phyloP scores from a whole-genome alignment of 169 alveolate genomes.

The Eimeria acervulina region DNA sequence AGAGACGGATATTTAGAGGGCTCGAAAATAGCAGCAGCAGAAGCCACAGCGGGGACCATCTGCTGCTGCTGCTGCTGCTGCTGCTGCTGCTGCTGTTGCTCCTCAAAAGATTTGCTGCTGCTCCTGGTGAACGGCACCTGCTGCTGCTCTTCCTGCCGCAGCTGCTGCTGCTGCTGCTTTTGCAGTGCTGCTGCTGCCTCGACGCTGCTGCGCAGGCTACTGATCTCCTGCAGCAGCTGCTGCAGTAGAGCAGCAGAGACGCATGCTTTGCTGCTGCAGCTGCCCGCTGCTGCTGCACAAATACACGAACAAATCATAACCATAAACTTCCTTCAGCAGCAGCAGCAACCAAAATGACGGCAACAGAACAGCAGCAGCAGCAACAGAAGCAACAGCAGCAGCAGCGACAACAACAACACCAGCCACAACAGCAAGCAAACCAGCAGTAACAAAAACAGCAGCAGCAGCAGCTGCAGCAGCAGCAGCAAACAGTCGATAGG shows the following conservation, averaged over 20 bases:
- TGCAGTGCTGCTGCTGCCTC: conserved; percentile 1
- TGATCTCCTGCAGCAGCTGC: conserved; percentile 50
- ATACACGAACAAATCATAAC: neutral
- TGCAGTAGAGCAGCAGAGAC: conserved; percentile 12
- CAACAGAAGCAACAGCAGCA: neutral
- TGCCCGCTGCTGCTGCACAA: neutral
- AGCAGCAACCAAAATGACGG: neutral
- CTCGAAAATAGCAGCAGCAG: neutral
- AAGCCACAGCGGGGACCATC: conserved; percentile 12
- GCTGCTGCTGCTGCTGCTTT: conserved; percentile 31
- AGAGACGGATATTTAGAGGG: neutral
- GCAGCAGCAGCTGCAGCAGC: neutral
- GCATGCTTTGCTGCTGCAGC: conserved; percentile 15
- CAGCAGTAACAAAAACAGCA: neutral
- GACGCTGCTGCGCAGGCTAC: conserved; percentile 14
- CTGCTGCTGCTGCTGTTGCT: conserved; percentile 29
- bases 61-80: conserved; percentile 5
- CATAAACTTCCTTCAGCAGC: neutral
- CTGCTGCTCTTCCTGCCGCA: neutral
- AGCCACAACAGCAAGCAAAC: neutral
- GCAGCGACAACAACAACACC: neutral
- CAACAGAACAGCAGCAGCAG: neutral
- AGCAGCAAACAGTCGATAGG: neutral
- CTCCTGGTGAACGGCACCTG: neutral
- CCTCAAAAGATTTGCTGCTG: neutral